phyloP scores from a whole-genome alignment of 1,284 basidiomycete genomes.

The Vanrija sp. region DNA sequence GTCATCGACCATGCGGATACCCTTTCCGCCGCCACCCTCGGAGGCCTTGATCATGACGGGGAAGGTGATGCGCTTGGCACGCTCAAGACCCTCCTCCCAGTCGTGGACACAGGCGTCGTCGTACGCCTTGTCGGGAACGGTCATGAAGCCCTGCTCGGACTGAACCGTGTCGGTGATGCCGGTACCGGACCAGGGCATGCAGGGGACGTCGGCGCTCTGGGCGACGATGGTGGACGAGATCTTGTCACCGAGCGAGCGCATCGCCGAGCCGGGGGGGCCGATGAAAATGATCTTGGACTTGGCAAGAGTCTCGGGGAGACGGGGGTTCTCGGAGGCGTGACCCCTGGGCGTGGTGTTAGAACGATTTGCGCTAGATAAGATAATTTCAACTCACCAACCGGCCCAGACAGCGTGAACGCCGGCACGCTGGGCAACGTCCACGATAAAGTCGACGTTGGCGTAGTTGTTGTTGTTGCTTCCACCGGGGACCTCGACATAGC shows the following conservation, averaged over 20 bases:
- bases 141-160: slow-evolving; percentile 85
- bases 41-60: slow-evolving; percentile 99
- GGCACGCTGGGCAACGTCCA: slow-evolving; percentile 94
- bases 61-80: slow-evolving; percentile 86
- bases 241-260: slow-evolving; percentile 99
- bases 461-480: slow-evolving; percentile 99
- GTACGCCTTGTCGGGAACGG: slow-evolving; percentile 89
- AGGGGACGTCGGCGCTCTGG: slow-evolving; percentile 94
- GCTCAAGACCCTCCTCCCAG: slow-evolving; percentile 82
- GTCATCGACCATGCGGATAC: slow-evolving; percentile 87
- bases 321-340: slow-evolving; percentile 98
- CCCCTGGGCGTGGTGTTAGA: slow-evolving; percentile 53
- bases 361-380: neutral
- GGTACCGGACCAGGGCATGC: slow-evolving; percentile 98
- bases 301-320: slow-evolving; percentile 89
- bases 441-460: slow-evolving; percentile 98
- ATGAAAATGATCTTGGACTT: slow-evolving; percentile 98
- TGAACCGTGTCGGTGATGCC: slow-evolving; percentile 87
- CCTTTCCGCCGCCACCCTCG: slow-evolving; percentile 98
- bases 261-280: slow-evolving; percentile 96
- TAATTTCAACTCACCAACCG: slow-evolving; percentile 65
- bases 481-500: slow-evolving; percentile 97
- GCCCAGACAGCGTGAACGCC: slow-evolving; percentile 99
- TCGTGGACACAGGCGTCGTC: slow-evolving; percentile 81
- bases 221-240: slow-evolving; percentile 99